Evolutionary conservation across 1,139 yeast genomes (phyloP), one percentile per base, ranked within the genome.

Genomic region (Chernovozyma aurita): DNA sequence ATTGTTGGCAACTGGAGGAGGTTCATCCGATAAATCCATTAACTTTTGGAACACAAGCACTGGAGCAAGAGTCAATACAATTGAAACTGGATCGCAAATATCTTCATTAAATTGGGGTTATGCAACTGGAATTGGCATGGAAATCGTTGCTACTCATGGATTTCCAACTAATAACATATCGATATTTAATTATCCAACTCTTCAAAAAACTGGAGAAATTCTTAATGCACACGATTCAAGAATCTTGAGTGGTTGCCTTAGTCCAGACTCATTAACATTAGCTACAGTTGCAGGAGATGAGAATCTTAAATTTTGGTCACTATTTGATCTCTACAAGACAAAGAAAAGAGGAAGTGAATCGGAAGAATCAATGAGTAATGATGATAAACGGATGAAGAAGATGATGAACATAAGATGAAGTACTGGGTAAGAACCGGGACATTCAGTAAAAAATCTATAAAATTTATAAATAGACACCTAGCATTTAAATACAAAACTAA

Each of bases 201-300:
- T 86, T 45, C 87, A 84, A 48, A 86, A 86, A 57, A 88, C 92
- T 9, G 96, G 95, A 8, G 95, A 87, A 48, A 85, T 94, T 37
- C 67, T 70, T 18, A 75, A 78, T 39, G 97, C 97, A 1, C 98
- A 94, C 55, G 97, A 88, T 47, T 79, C 95, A 12, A 73, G 98
- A 46, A 88, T 94, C 22, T 71, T 94, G 41, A 78, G 78, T 46
- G 85, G 95, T 21, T 80, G 90, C 37, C 58, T 92, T 38, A 85
- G 95, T 32, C 97, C 97, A 6, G 97, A 92, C 57, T 85, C 84
- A 18, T 76, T 85, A 38, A 86, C 95, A 0, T 63, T 90, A 41
- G 98, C 97, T 1, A 92, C 98, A 0, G 88, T 92, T 36, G 95
- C 97, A 2, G 95, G 95, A 4, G 98, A 94, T 61, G 99, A 94